Percentiles rank a stretch among this genome's conserved stretches.
These are phyloP conservation scores for Leptographium wingfieldii DNA, from an alignment of 2,329 filamentous ascomycete species.

Conservation along the genomic window DNA sequence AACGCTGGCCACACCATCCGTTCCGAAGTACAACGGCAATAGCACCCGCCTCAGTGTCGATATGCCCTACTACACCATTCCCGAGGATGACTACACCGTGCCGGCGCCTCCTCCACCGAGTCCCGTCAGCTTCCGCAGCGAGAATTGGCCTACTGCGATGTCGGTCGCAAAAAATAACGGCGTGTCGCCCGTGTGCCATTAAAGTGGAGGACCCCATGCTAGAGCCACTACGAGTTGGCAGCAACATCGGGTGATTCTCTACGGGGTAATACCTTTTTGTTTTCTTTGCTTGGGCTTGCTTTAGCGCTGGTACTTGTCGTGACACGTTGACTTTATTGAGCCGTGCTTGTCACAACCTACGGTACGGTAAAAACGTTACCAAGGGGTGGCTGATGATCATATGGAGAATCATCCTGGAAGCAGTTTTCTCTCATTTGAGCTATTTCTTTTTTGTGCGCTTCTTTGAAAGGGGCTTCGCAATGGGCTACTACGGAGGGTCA, in stretches of 20 bases:
- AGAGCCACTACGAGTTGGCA: neutral
- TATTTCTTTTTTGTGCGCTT: neutral
- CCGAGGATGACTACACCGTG: conserved; percentile 48
- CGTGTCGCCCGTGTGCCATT: conserved; percentile 1
- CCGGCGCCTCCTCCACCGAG: conserved; percentile 54
- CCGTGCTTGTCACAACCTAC: neutral
- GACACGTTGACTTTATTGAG: neutral
- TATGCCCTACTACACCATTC: conserved; percentile 37
- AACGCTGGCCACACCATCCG: conserved; percentile 23
- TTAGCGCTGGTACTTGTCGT: neutral
- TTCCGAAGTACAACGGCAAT: neutral
- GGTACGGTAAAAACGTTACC: neutral
- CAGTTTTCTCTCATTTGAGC: neutral
- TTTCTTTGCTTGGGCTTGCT: neutral
- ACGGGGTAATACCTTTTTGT: neutral
- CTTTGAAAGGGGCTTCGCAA: neutral
- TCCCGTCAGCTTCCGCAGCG: conserved; percentile 47
- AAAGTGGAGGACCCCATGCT: neutral
- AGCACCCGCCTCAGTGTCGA: conserved; percentile 26
- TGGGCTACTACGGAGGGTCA: neutral
- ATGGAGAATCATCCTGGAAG: neutral
- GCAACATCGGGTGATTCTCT: neutral
- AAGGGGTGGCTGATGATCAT: neutral
- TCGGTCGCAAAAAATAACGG: conserved; percentile 12
- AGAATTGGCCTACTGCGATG: conserved; percentile 36